phyloP scores from a whole-genome alignment of 2,329 filamentous ascomycete species.

The Zasmidium cellare region DNA sequence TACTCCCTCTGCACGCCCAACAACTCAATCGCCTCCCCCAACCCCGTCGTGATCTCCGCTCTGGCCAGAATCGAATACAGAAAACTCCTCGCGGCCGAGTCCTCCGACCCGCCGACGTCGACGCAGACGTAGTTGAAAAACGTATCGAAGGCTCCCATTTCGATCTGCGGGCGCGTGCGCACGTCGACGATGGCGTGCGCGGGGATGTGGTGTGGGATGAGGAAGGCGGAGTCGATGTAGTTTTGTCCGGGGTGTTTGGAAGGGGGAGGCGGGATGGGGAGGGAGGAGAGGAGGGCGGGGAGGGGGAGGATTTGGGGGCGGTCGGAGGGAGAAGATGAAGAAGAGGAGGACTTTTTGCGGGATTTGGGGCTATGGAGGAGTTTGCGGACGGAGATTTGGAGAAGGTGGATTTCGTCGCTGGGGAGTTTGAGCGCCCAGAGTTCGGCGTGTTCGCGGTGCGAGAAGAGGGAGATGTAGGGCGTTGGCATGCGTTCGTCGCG shows the following conservation, averaged over 20 bases:
- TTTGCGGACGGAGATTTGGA: not conserved
- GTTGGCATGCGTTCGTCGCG: not conserved
- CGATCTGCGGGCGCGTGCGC: not conserved
- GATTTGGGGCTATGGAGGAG: not conserved
- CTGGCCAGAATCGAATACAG: not conserved
- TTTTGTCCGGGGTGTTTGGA: not conserved
- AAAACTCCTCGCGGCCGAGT: not conserved
- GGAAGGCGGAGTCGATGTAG: not conserved
- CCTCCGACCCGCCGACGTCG: not conserved
- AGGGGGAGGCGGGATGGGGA: not conserved
- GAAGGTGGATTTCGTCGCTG: not conserved
- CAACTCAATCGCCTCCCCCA: not conserved
- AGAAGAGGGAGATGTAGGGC: slow-evolving; percentile 4
- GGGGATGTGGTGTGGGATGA: not conserved
- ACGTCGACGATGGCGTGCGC: not conserved
- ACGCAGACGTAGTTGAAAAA: not conserved
- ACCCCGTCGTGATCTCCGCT: not conserved
- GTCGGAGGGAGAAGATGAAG: not conserved
- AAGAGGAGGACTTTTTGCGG: not conserved
- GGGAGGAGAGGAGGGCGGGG: not conserved
- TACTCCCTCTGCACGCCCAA: not conserved
- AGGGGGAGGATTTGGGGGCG: not conserved
- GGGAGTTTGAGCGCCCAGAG: not conserved
- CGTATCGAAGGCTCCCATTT: not conserved
- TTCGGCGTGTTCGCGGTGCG: not conserved